These are phyloP conservation scores for Teunomyces atbi DNA, from an alignment of 805 yeast species.

Conservation along the genomic window DNA sequence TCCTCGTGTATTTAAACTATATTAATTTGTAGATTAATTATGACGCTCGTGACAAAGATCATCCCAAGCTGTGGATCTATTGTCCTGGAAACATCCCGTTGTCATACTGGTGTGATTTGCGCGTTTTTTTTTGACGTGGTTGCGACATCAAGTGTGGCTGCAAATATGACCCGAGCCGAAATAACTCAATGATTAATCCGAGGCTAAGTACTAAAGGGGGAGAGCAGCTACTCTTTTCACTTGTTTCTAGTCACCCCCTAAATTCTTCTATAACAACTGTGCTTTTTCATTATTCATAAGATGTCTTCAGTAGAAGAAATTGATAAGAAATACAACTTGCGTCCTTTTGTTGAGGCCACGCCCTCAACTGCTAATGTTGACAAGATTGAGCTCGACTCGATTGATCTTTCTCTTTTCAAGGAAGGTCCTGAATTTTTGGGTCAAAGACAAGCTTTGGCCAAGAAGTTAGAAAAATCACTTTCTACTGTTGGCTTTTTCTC, in stretches of 20 bases:
- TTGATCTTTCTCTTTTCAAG: conserved; percentile 35
- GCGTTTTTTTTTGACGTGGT: not conserved
- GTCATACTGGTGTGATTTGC: not conserved
- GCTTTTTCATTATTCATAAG: not conserved
- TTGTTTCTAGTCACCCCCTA: not conserved
- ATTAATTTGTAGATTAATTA: no score
- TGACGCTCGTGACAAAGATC: no score
- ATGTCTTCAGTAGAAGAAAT: conserved; percentile 9
- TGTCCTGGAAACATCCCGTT: no score
- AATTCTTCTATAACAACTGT: not conserved
- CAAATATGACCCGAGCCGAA: conserved; percentile 3
- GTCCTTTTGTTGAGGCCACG: conserved; percentile 29
- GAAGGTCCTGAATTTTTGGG: conserved; percentile 36
- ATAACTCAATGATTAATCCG: no score
- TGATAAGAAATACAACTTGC: conserved; percentile 25
- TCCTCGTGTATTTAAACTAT: no score
- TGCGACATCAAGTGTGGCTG: conserved; percentile 7
- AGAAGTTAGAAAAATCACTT: conserved; percentile 37
- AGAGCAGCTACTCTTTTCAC: no score
- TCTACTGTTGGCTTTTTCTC: conserved; percentile 46
- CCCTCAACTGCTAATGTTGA: conserved; percentile 17
- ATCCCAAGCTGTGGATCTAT: no score
- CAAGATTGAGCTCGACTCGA: conserved; percentile 28
- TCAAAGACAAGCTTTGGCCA: conserved; percentile 32
- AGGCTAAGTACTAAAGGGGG: no score